Conservation (phyloP, 352 stramenopile genomes). For the Phytophthora macrochlamydospora region DNA sequence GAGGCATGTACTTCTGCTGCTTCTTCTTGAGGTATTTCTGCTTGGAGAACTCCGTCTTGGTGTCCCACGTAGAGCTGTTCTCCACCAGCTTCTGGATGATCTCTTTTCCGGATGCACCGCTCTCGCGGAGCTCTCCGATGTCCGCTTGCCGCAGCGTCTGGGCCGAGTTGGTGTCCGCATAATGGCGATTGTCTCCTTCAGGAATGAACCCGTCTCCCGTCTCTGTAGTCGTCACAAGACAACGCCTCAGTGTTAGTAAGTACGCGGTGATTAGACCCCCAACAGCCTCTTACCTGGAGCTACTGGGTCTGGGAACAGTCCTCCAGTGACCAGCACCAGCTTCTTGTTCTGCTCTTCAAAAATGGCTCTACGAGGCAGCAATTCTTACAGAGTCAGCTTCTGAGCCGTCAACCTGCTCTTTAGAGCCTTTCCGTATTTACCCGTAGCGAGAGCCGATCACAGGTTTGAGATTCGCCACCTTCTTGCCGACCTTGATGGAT, state of each 20-base stretch:
- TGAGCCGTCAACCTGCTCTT: neutral
- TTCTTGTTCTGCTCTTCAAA: conserved; percentile 89
- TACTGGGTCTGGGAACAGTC: conserved; percentile 83
- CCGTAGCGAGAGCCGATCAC: conserved; percentile 80
- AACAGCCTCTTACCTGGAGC: conserved; percentile 49
- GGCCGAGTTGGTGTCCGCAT: conserved; percentile 86
- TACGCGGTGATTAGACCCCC: neutral
- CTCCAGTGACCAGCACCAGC: conserved; percentile 69
- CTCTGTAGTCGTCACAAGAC: conserved; percentile 40
- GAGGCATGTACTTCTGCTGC: conserved; percentile 93
- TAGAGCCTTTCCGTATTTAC: neutral
- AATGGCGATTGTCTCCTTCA: conserved; percentile 79
- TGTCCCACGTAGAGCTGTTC: conserved; percentile 94
- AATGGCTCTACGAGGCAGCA: conserved; percentile 44
- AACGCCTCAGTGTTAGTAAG: conserved; percentile 1
- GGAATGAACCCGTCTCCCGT: conserved; percentile 81
- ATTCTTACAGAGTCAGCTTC: neutral
- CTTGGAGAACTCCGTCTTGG: conserved; percentile 96
- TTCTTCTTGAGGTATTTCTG: conserved; percentile 98
- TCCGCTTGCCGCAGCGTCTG: conserved; percentile 76
- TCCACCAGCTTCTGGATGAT: conserved; percentile 94
- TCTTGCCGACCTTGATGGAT: conserved; percentile 85
- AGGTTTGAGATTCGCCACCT: conserved; percentile 66
- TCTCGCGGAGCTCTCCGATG: conserved; percentile 72
- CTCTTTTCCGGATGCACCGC: conserved; percentile 73